Conservation (phyloP, 2,329 filamentous ascomycete genomes). For the Diaporthe caulivora region DNA sequence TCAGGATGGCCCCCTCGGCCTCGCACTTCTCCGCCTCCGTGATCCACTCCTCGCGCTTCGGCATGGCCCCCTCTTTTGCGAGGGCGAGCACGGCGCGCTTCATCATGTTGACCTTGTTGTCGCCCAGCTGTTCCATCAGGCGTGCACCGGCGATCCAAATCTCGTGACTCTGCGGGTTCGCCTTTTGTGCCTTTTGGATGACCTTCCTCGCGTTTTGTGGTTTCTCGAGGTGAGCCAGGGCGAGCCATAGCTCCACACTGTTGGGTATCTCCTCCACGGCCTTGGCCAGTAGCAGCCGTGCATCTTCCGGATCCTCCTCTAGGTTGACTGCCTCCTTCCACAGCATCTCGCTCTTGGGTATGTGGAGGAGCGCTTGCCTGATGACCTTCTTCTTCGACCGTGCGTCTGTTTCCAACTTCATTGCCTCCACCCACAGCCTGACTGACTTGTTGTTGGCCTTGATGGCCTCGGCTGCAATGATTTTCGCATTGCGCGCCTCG, state of each 20-base stretch:
- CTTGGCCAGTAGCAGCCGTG: conserved; percentile 89
- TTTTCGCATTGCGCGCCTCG: conserved; percentile 91
- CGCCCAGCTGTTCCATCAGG: conserved; percentile 88
- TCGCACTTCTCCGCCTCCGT: conserved; percentile 94
- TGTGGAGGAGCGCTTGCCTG: conserved; percentile 89
- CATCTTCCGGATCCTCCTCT: conserved; percentile 90
- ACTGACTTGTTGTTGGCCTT: conserved; percentile 92
- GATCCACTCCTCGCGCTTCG: conserved; percentile 98
- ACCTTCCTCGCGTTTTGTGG: conserved; percentile 95
- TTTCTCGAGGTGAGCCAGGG: conserved; percentile 88
- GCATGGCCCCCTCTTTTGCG: conserved; percentile 93
- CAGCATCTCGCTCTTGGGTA: conserved; percentile 93
- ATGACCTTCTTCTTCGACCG: conserved; percentile 93
- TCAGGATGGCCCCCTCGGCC: conserved; percentile 87
- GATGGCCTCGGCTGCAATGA: conserved; percentile 94
- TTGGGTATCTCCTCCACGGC: conserved; percentile 95
- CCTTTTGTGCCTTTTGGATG: conserved; percentile 93
- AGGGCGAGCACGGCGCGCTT: conserved; percentile 91
- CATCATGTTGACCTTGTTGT: conserved; percentile 90
- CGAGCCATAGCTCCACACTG: conserved; percentile 95
- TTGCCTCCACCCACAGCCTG: conserved; percentile 93
- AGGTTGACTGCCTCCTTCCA: conserved; percentile 98
- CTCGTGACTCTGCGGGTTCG: conserved; percentile 91
- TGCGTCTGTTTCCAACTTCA: conserved; percentile 87
- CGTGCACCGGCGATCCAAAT: conserved; percentile 97